Evolutionary conservation across 805 yeast genomes (phyloP), one percentile per base, ranked within the genome.

Genomic region (Vanderwaltozyma yarrowii): DNA sequence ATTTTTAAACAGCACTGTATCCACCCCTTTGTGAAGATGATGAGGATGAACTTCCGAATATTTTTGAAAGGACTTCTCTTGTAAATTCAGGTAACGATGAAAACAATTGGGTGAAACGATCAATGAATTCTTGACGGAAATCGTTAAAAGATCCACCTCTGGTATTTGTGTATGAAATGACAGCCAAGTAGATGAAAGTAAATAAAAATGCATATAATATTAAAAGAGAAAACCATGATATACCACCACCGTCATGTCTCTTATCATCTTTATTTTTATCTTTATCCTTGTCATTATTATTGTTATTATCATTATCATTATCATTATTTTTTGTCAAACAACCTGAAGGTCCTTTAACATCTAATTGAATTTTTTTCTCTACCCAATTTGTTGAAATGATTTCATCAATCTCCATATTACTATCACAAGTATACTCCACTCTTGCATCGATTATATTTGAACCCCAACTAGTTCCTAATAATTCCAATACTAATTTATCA

Each of bases 1-100:
- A 12, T 9, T 4, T 11, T 63, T 67, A 88, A 10, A 92, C 94
- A 26, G 96, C 97, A 54, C 94, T 79, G 59, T 92, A 89, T 15
- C 95, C 97, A 20, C 94, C 94, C 56, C 95, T 73, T 50, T 50
- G 51, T 13, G 52, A 26, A 14, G 68, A 66, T 6, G 68, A 66
- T 6, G 27, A n/a, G 33, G 72, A 64, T 19, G 56, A 40, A 17
- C 76, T 71, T 6, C 88, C 80, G 37, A 79, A 68, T 25, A 88
- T 58, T 50, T 73, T 85, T 36, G 73, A 73, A 30, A 76, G 64
- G 4, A 88, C 69, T 60, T 88, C 95, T 45, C 66, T 70, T 32
- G 73, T 47, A 43, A 88, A 78, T 12, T 71, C 71, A 5, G 92
- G 92, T 36, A 79, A 59, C 1, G 78, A 76, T 19, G 67, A 65